Evolutionary conservation across 225 moss, liverwort and hornwort genomes (phyloP), one percentile per base, ranked within the genome.

Genomic region (Sphagnum tenellum): DNA sequence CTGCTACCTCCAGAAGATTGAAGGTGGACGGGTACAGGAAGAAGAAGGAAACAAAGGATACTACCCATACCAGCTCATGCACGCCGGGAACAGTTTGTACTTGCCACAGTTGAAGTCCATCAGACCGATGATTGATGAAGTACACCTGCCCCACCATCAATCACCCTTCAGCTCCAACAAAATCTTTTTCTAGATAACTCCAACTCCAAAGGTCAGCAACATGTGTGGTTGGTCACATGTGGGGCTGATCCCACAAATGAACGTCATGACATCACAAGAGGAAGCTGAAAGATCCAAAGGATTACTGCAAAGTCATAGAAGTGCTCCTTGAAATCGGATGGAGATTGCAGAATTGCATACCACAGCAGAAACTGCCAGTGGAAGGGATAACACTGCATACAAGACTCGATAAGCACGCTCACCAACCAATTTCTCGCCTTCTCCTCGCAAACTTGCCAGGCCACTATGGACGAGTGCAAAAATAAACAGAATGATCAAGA

Each of bases 21-120:
- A 96, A 96, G 52, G 96, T 96, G 45, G 96, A 92, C 13, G 96
- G 96, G 64, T 96, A 96, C 29, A 96, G 81, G 50, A 96, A 92
- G 11, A 96, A 67, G 64, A 96, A 92, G n/a, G 96, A 96, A 50
- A 92, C 60, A 47, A 96, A 92, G 56, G 96, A 92, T 45, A 92
- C 56, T 29, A 74, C 65, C 96, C 92, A 96, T 54, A 92, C 92
- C 3, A 80, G 73, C 64, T 89, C 92, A 56, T 88, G 89, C 8
- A 92, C 78, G 53, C 96, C 96, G 56, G 90, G 85, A 12, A 96
- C 55, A 5, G 82, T 79, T 64, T 82, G 79, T 10, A 92, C 65
- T 78, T 92, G 82, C 96, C 96, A 96, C 11, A 96, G 89, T 66
- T 96, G 96, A 54, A 81, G 71, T 45, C 96, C 96, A 69, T 89